Evolutionary conservation across 805 yeast species (phyloP).

Genomic region (Barnettozyma populi): DNA sequence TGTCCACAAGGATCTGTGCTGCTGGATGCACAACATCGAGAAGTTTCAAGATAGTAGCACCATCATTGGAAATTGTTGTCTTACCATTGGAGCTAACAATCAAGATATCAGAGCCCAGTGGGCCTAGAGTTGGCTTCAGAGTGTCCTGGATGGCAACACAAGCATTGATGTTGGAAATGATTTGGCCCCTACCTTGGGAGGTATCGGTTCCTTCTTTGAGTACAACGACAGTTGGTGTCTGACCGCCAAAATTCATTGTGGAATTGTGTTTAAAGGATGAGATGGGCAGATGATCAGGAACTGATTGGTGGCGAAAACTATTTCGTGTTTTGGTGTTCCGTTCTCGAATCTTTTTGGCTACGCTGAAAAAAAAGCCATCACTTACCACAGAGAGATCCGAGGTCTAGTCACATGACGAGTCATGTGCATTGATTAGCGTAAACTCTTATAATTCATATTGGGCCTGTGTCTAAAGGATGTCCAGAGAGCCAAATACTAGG

Average conservation of each 20-base stretch:
- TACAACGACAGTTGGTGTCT: conserved; percentile 97
- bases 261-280: neutral
- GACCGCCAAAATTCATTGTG: conserved; percentile 80
- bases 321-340: neutral
- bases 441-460: too few species aligned
- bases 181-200: conserved; percentile 95
- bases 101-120: conserved; percentile 92
- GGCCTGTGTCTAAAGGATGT: too few species aligned
- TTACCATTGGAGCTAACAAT: conserved; percentile 78
- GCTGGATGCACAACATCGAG: conserved; percentile 98
- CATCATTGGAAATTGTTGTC: conserved; percentile 96
- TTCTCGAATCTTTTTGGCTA: neutral
- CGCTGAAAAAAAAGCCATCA: neutral
- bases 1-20: conserved; percentile 90
- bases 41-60: conserved; percentile 90
- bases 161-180: conserved; percentile 91
- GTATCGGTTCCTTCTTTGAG: conserved; percentile 97
- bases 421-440: too few species aligned
- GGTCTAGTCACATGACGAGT: too few species aligned
- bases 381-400: too few species aligned
- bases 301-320: neutral
- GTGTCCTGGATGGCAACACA: conserved; percentile 97
- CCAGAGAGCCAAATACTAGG: too few species aligned
- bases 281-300: neutral
- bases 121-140: conserved; percentile 91